A percentile compares a stretch with the other conserved stretches of the same genome.
Evolutionary conservation across 129 eudicot genomes (phyloP).

Genomic region (Lonicera japonica): DNA sequence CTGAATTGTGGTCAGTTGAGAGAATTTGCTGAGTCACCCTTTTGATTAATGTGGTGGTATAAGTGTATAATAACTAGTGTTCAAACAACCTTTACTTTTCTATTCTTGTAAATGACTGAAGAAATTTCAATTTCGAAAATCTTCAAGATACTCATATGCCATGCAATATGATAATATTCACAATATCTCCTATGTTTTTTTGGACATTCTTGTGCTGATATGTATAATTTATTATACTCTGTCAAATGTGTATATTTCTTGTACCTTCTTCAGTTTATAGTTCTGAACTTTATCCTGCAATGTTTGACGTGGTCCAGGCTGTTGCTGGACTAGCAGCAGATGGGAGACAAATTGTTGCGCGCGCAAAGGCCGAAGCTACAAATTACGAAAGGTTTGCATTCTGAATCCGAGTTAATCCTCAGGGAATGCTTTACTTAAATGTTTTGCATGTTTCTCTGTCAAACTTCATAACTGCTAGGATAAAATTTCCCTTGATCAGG

Average conservation of each 20-base stretch:
- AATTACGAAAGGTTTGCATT: slow-evolving; percentile 70
- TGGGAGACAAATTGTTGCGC: slow-evolving; percentile 92
- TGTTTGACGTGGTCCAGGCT: slow-evolving; percentile 37
- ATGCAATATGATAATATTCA: not conserved
- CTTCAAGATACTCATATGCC: not conserved
- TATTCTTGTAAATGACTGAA: too few species aligned
- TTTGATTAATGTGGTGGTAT: not conserved
- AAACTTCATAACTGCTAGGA: too few species aligned
- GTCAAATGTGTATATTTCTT: not conserved
- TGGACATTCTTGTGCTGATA: not conserved
- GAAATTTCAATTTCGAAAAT: not conserved
- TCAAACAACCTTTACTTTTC: not conserved
- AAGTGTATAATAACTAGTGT: too few species aligned
- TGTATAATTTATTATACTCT: not conserved
- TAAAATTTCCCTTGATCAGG: too few species aligned
- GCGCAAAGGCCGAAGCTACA: slow-evolving; percentile 92
- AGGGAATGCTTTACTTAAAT: not conserved
- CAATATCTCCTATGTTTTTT: not conserved
- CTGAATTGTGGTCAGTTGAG: not conserved
- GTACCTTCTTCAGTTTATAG: not conserved
- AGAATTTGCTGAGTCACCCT: not conserved
- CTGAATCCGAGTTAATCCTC: not conserved
- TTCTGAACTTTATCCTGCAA: not conserved
- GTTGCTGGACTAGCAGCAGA: slow-evolving; percentile 99
- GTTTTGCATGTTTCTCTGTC: not conserved